phyloP scores from a whole-genome alignment of 495 filamentous ascomycete species.

The Penicillium bovifimosum region DNA sequence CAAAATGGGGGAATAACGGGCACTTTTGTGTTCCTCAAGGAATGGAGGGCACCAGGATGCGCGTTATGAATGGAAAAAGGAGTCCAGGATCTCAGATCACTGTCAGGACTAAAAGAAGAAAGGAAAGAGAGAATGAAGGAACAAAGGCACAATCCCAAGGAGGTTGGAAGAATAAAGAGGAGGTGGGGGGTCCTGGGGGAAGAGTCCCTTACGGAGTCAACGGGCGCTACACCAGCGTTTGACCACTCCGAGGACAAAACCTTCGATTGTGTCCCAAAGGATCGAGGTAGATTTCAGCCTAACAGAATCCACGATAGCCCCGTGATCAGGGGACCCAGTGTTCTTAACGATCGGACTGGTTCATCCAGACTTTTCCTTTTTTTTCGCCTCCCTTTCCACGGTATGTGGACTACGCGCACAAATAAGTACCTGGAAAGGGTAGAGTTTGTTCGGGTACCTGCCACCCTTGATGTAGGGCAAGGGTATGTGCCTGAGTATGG shows the following conservation, averaged over 20 bases:
- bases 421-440: neutral
- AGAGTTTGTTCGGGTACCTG: neutral
- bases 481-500: conserved; percentile 11
- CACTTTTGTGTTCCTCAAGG: conserved; percentile 25
- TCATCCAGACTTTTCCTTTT: conserved; percentile 7
- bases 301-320: neutral
- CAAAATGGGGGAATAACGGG: conserved; percentile 18
- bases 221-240: conserved; percentile 10
- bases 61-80: conserved; percentile 28
- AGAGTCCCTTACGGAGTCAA: conserved; percentile 12
- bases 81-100: conserved; percentile 40
- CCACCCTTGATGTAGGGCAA: neutral
- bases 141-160: conserved; percentile 14
- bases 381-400: neutral
- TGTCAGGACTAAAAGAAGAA: conserved; percentile 32
- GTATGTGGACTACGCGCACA: neutral
- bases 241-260: neutral
- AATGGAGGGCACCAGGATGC: conserved; percentile 39
- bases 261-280: conserved; percentile 1
- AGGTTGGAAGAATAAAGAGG: conserved; percentile 7
- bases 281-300: neutral
- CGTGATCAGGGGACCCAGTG: neutral
- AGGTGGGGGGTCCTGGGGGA: conserved; percentile 10
- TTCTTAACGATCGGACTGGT: neutral
- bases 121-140: conserved; percentile 28